Conservation (phyloP, 768 basidiomycete species). For the Rickenella mellea region DNA sequence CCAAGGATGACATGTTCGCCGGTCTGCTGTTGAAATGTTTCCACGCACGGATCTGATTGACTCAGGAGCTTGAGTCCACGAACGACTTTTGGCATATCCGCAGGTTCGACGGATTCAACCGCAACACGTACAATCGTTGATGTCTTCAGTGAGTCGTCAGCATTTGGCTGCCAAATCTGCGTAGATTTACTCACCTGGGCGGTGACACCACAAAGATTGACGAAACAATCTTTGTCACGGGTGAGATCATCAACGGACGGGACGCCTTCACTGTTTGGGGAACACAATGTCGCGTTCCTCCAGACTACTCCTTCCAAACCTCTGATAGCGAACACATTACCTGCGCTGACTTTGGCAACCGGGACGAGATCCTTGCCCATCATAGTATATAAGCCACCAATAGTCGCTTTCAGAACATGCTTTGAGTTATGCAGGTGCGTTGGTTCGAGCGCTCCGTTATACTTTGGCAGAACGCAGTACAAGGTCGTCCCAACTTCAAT, state of each 20-base stretch:
- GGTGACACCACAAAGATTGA: conserved; percentile 72
- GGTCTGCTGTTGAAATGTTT: conserved; percentile 93
- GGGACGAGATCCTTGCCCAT: conserved; percentile 94
- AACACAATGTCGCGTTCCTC: conserved; percentile 85
- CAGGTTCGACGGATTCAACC: conserved; percentile 72
- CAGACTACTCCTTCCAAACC: conserved; percentile 87
- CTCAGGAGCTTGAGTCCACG: conserved; percentile 80
- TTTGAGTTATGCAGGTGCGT: conserved; percentile 59
- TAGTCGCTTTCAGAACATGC: conserved; percentile 48
- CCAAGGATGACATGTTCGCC: conserved; percentile 96
- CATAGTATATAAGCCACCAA: conserved; percentile 85
- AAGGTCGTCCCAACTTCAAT: conserved; percentile 55
- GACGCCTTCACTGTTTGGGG: conserved; percentile 39
- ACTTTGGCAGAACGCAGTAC: conserved; percentile 82
- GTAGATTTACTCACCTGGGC: conserved; percentile 39
- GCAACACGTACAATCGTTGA: conserved; percentile 94
- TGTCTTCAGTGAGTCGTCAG: conserved; percentile 32
- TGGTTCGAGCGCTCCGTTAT: conserved; percentile 51
- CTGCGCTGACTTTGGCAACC: conserved; percentile 75
- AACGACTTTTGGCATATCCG: conserved; percentile 85
- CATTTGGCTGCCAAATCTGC: neutral
- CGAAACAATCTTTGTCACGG: conserved; percentile 41
- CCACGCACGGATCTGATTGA: conserved; percentile 94
- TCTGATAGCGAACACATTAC: conserved; percentile 88
- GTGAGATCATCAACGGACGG: conserved; percentile 19